Evolutionary conservation across 257 asterid genomes (phyloP).

Genomic region (Plantago elongata): DNA sequence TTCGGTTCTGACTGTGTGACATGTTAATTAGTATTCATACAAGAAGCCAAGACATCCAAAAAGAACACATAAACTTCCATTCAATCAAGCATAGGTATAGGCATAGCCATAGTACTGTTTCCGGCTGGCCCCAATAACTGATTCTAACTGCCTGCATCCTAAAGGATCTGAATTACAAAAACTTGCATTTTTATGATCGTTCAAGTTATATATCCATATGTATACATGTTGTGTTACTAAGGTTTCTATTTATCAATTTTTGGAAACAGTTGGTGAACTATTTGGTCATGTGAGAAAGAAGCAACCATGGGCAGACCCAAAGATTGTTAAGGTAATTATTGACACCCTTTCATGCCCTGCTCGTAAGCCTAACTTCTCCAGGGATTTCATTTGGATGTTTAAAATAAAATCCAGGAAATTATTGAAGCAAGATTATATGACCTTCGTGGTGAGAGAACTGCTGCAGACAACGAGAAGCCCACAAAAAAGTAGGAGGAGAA

Average conservation of each 20-base stretch:
- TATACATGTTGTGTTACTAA: too few relatives aligned
- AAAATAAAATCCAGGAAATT: slow-evolving; percentile 46
- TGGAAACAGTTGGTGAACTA: slow-evolving; percentile 69
- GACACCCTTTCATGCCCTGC: slow-evolving; percentile 4
- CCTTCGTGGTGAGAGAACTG: slow-evolving; percentile 81
- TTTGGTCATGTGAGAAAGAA: slow-evolving; percentile 69
- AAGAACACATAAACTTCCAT: too few relatives aligned
- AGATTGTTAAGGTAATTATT: slow-evolving; percentile 64
- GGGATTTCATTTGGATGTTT: not conserved
- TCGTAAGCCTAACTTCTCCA: not conserved
- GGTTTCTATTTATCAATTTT: slow-evolving; percentile 10
- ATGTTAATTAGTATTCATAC: too few relatives aligned
- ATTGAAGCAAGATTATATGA: slow-evolving; percentile 62
- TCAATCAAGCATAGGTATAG: too few relatives aligned
- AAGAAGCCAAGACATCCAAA: too few relatives aligned
- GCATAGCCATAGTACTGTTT: too few relatives aligned
- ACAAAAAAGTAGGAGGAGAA: slow-evolving; percentile 88
- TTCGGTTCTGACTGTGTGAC: too few relatives aligned
- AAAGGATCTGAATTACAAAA: too few relatives aligned
- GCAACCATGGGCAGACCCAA: slow-evolving; percentile 95
- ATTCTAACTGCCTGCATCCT: too few relatives aligned
- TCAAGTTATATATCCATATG: too few relatives aligned
- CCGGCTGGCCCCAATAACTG: too few relatives aligned
- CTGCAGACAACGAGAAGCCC: slow-evolving; percentile 85
- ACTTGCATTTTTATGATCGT: too few relatives aligned